Base-by-base conservation (phyloP, 495 filamentous ascomycete genomes). In the Hapsidospora chrysogenum region DNA sequence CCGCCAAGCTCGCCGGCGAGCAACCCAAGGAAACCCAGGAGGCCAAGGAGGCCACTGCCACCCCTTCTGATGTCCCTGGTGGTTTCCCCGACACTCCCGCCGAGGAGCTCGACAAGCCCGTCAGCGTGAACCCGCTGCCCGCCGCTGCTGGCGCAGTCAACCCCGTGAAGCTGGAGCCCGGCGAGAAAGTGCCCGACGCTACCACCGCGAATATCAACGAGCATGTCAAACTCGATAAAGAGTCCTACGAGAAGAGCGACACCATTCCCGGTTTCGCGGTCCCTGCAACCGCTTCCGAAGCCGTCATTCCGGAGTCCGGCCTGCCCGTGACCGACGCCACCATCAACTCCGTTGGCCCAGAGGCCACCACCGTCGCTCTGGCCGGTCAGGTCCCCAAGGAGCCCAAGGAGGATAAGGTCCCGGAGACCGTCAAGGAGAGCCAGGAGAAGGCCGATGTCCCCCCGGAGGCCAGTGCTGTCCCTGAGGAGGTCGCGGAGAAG, bases 261-360 rank as follows among this genome's bases (percentile, higher is more conserved):
- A 51, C 69, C 29, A 54, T 67, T 36, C 58, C 66, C 37, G 57
- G 69, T 40, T 37, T 63, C 35, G 61, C 64, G 38, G 54, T 76
- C 47, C 58, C 78, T 32, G 57, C 62, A 22, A 54, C 85, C 27
- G 77, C 80, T 11, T 60, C 66, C 10, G 63, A 58, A 21, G 76
- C 68, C 53, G 56, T 80, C 58, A 87, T 89, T 42, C 85, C 85
- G 8, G 84, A 93, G 57, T 89, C 84, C 16, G 83, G 80, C 53
- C 65, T 92, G 35, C 81, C 81, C 13, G 79, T 85, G 44, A 67
- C 65, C 28, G 71, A 63, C 36, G 65, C 64, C 43, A 65, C 61
- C 11, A 72, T 85, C 41, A 79, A 74, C 43, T 83, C 79, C 7
- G 76, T 69, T 17, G 70, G 65, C 3, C 74, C 81, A 3, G 53